Evolutionary conservation across 1,139 yeast genomes (phyloP), one percentile per base, ranked within the genome.

Genomic region (Lodderomyces margitis): DNA sequence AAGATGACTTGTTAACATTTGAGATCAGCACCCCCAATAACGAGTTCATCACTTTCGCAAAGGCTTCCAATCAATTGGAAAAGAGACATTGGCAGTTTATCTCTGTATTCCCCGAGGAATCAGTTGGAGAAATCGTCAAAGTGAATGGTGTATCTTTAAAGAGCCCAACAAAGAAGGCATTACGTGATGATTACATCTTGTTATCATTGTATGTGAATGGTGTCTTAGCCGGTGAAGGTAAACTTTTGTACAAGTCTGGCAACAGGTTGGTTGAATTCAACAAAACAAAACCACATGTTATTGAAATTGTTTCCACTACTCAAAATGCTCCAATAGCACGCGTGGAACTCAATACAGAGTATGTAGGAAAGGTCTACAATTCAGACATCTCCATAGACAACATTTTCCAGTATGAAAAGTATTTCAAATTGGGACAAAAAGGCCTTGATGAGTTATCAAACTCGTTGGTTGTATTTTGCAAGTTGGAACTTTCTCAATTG

Each of bases 61-160:
- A 82, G 55, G 88, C 88, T 7, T 75, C 87, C 0, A 84, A 84
- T 59, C 86, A 81, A 54, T 63, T 64, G 24, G 76, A 74, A 23
- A 63, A 64, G 34, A 62, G 70, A 19, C 53, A 62, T 15, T 88
- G 95, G 95, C 81, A 80, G 46, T 86, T 88, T 53, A 75, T 86
- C n/a, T 82, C 94, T 2, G 88, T 85, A 11, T 74, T 74, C 53
- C 81, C 89, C 2, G 84, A 78, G 38, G 96, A 88, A 59, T 72
- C 78, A 9, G 69, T 85, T 48, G 94, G 94, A 31, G 92, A 84
- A 58, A 72, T 77, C 43, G 70, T 84, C 38, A 75, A 80, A 54
- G 68, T 83, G 20, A 74, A 75, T 45, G 83, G 85, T 39, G 66
- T 83, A 24, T 73, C 76, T 2, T 53, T 58, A 44, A 66, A 66